Evolutionary conservation across 768 basidiomycete species (phyloP).

Genomic region (Suillus lakei): DNA sequence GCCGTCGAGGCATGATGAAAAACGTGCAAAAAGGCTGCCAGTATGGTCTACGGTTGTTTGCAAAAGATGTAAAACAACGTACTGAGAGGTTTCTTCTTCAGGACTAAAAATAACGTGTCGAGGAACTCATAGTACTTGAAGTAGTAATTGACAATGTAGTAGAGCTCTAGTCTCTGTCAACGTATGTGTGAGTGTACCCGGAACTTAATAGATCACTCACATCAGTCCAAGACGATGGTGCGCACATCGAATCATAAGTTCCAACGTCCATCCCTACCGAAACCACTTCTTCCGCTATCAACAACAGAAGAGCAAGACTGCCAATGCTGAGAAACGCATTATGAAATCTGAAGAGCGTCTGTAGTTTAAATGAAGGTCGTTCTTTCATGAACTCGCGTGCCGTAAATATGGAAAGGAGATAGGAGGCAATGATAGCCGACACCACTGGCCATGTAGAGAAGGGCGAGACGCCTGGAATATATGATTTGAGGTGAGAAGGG

Average conservation of each 20-base stretch:
- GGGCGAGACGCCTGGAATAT: conserved; percentile 78
- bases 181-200: conserved; percentile 7
- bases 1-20: conserved; percentile 98
- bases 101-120: conserved; percentile 92
- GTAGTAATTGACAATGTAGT: conserved; percentile 97
- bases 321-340: conserved; percentile 85
- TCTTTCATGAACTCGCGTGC: conserved; percentile 84
- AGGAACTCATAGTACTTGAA: conserved; percentile 95
- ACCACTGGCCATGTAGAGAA: conserved; percentile 79
- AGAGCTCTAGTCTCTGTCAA: conserved; percentile 81
- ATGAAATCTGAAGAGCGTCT: conserved; percentile 81
- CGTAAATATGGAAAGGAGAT: conserved; percentile 87
- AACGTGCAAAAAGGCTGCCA: conserved; percentile 89
- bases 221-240: conserved; percentile 75
- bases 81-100: conserved; percentile 98
- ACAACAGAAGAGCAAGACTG: conserved; percentile 73
- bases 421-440: conserved; percentile 65
- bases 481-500: conserved; percentile 61
- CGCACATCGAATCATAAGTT: conserved; percentile 76
- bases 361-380: conserved; percentile 70
- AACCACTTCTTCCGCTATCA: conserved; percentile 88
- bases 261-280: conserved; percentile 81
- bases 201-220: conserved; percentile 50
- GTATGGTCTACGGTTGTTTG: conserved; percentile 3
- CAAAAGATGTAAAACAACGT: conserved; percentile 30